A percentile compares a stretch with the other conserved stretches of the same genome.
Evolutionary conservation across 352 stramenopile genomes (phyloP).

Genomic region (Phytophthora crassamura): DNA sequence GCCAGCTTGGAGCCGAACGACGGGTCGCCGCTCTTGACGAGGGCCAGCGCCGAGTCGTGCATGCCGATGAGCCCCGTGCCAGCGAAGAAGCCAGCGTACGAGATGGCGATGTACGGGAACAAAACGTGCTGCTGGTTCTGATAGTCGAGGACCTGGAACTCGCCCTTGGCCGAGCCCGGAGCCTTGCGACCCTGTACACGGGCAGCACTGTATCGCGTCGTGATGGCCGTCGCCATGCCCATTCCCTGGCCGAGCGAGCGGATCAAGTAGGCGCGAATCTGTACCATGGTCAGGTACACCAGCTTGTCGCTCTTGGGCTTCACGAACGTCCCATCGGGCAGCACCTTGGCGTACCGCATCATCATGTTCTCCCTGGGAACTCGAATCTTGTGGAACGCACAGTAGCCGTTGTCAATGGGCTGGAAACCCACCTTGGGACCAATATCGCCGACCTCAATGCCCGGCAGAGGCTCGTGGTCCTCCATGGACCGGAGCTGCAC

Average conservation of each 20-base stretch:
- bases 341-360: conserved; percentile 48
- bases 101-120: conserved; percentile 52
- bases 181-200: conserved; percentile 49
- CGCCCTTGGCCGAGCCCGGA: conserved; percentile 34
- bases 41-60: conserved; percentile 22
- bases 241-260: conserved; percentile 12
- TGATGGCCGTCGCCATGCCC: conserved; percentile 42
- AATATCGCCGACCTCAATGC: conserved; percentile 40
- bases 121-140: conserved; percentile 54
- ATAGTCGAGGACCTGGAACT: conserved; percentile 59
- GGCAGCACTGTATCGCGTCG: conserved; percentile 51
- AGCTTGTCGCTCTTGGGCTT: conserved; percentile 73
- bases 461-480: conserved; percentile 35
- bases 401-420: conserved; percentile 38
- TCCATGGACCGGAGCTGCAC: conserved; percentile 36
- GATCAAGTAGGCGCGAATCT: conserved; percentile 44
- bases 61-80: conserved; percentile 17
- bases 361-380: conserved; percentile 37
- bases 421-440: conserved; percentile 40
- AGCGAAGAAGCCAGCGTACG: conserved; percentile 45
- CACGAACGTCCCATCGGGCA: conserved; percentile 63
- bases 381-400: conserved; percentile 36
- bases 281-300: conserved; percentile 72
- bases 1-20: conserved; percentile 25
- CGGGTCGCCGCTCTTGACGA: conserved; percentile 30